phyloP scores from a whole-genome alignment of 2,329 filamentous ascomycete species.

The Cytospora piceae region DNA sequence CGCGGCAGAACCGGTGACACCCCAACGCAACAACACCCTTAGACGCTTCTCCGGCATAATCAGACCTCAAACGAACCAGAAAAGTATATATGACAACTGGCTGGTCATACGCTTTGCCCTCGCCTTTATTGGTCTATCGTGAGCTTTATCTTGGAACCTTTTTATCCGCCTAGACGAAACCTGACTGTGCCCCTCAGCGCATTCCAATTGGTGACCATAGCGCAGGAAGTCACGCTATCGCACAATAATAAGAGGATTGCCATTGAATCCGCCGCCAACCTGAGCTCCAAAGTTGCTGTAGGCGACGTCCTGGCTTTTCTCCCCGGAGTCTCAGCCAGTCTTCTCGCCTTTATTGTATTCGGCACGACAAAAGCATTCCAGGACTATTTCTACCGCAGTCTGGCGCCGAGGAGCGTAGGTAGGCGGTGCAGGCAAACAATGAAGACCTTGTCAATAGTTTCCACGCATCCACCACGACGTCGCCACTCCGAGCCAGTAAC shows the following conservation, averaged over 20 bases:
- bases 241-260: constrained; percentile 37
- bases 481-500: constrained; percentile 4
- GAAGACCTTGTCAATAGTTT: background rate
- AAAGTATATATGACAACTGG: constrained; percentile 50
- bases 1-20: background rate
- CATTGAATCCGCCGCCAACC: constrained; percentile 38
- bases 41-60: constrained; percentile 31
- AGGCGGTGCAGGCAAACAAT: constrained; percentile 13
- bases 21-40: constrained; percentile 25
- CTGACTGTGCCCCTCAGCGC: constrained; percentile 32
- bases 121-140: constrained; percentile 47
- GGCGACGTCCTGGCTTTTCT: constrained; percentile 42
- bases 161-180: background rate
- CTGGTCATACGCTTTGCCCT: constrained; percentile 50
- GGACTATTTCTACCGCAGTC: constrained; percentile 35
- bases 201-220: constrained; percentile 45
- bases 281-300: constrained; percentile 38
- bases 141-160: constrained; percentile 17
- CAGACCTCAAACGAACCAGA: constrained; percentile 26
- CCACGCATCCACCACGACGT: constrained; percentile 1
- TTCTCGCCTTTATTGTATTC: constrained; percentile 46
- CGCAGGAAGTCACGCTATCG: constrained; percentile 42
- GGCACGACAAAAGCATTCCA: constrained; percentile 45
- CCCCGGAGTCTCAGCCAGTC: constrained; percentile 43
- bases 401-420: constrained; percentile 32